Conservation (phyloP, 1,284 basidiomycete species). For the Trichosporon sp. region DNA sequence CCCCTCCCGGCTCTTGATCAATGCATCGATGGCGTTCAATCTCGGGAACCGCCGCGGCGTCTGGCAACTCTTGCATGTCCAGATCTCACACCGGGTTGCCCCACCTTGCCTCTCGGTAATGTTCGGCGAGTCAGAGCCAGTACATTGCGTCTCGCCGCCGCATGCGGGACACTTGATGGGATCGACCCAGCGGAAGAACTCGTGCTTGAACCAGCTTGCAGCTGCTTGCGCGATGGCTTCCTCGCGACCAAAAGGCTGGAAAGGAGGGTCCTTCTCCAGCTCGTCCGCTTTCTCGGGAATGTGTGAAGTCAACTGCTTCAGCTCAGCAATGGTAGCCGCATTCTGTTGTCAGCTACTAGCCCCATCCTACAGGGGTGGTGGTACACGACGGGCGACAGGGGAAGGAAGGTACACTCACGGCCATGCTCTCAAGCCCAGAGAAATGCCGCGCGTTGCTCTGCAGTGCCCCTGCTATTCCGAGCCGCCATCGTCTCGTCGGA, state of each 20-base stretch:
- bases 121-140: slow-evolving; percentile 34
- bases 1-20: slow-evolving; percentile 55
- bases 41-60: slow-evolving; percentile 54
- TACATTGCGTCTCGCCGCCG: slow-evolving; percentile 40
- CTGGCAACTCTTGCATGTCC: slow-evolving; percentile 39
- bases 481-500: not conserved
- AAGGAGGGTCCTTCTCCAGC: slow-evolving; percentile 30
- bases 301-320: not conserved
- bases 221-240: slow-evolving; percentile 54
- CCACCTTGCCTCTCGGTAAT: slow-evolving; percentile 50
- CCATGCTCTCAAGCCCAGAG: not conserved
- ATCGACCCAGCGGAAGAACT: slow-evolving; percentile 59
- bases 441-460: slow-evolving; percentile 6
- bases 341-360: not conserved
- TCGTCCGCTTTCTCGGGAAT: not conserved
- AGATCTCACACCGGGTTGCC: slow-evolving; percentile 55
- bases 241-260: slow-evolving; percentile 37
- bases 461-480: not conserved
- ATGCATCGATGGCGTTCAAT: slow-evolving; percentile 49
- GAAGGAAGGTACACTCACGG: not conserved
- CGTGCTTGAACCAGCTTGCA: slow-evolving; percentile 58
- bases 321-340: not conserved
- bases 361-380: too few relatives aligned
- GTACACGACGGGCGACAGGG: not conserved
- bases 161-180: slow-evolving; percentile 57